A percentile compares a stretch with the other conserved stretches of the same genome.
Evolutionary conservation across 1,284 basidiomycete species (phyloP).

Genomic region (Chalciporus sp.): DNA sequence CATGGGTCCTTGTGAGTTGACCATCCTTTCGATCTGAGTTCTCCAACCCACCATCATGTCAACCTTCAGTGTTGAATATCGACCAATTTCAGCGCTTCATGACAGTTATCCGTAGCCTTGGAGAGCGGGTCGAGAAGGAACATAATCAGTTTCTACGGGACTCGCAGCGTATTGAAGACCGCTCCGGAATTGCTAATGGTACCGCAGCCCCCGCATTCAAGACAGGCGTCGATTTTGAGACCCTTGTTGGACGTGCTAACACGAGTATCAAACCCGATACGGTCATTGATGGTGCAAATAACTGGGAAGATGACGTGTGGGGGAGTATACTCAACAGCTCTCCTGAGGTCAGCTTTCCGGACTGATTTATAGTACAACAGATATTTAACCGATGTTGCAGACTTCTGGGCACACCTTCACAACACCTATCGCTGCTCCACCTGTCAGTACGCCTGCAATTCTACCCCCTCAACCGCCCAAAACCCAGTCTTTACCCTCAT

Average conservation of each 20-base stretch:
- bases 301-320: slow-evolving; percentile 82
- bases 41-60: background rate
- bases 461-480: slow-evolving; percentile 29
- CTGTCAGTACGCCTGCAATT: slow-evolving; percentile 14
- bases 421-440: slow-evolving; percentile 16
- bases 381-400: slow-evolving; percentile 18
- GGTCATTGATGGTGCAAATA: slow-evolving; percentile 41
- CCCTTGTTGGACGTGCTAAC: slow-evolving; percentile 62
- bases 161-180: slow-evolving; percentile 80
- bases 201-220: slow-evolving; percentile 33
- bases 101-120: slow-evolving; percentile 72
- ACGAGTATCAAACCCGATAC: slow-evolving; percentile 50
- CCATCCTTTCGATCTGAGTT: background rate
- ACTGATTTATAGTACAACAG: background rate
- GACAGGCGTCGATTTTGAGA: slow-evolving; percentile 68
- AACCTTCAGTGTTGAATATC: slow-evolving; percentile 73
- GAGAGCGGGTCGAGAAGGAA: slow-evolving; percentile 83
- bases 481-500: slow-evolving; percentile 44
- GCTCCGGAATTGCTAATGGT: slow-evolving; percentile 51
- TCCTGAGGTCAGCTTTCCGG: slow-evolving; percentile 23
- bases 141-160: slow-evolving; percentile 84
- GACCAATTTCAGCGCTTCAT: slow-evolving; percentile 93
- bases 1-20: slow-evolving; percentile 83
- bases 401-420: slow-evolving; percentile 16
- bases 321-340: slow-evolving; percentile 64